Percentiles rank a stretch among this genome's conserved stretches.
phyloP scores from a whole-genome alignment of 225 moss, liverwort and hornwort genomes.

The Ulota crispa region DNA sequence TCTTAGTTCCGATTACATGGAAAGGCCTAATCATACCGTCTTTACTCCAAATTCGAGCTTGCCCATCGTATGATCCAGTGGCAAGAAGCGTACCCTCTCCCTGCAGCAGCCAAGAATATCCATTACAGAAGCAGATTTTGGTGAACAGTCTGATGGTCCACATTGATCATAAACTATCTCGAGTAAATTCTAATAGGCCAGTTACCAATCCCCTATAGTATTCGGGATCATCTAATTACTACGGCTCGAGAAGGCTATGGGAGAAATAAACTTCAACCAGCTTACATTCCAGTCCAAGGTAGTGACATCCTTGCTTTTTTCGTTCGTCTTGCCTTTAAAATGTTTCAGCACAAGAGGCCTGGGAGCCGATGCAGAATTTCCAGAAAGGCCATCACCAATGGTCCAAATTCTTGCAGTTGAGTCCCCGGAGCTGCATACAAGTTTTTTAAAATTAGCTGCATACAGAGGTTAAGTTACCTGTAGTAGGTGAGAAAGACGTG shows the following conservation, averaged over 20 bases:
- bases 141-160: not conserved
- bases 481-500: not conserved
- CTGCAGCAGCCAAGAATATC: constrained; percentile 42
- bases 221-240: not conserved
- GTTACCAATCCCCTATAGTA: not conserved
- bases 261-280: constrained; percentile 1
- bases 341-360: constrained; percentile 96
- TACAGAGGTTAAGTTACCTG: not conserved
- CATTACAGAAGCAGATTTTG: not conserved
- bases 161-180: not conserved
- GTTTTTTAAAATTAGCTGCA: constrained; percentile 6
- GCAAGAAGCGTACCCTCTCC: constrained; percentile 91
- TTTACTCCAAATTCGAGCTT: constrained; percentile 99
- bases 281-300: constrained; percentile 99
- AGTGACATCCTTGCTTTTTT: constrained; percentile 99
- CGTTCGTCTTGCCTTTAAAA: constrained; percentile 98
- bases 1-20: not conserved
- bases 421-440: constrained; percentile 77
- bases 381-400: constrained; percentile 80
- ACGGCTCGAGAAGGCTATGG: not conserved
- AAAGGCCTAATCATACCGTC: constrained; percentile 62
- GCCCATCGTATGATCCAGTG: constrained; percentile 99
- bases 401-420: constrained; percentile 98
- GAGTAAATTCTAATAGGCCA: not conserved
- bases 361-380: constrained; percentile 67